Conservation (phyloP, 2,329 filamentous ascomycete genomes). For the Trichoderma sp. region DNA sequence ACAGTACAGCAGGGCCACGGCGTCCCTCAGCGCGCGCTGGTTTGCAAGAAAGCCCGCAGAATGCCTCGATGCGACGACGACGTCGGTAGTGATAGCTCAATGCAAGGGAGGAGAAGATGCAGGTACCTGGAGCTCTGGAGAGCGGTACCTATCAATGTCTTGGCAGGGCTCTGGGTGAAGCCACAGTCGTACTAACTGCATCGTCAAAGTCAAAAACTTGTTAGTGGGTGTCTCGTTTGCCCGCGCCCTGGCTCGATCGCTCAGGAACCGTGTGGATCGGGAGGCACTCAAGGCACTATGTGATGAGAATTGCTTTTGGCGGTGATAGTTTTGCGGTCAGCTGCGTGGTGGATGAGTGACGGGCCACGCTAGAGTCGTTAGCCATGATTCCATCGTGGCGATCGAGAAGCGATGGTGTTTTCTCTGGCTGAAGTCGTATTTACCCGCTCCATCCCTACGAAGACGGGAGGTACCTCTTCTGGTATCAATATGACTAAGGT, state of each 20-base stretch:
- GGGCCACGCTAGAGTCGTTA: neutral
- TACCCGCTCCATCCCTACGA: neutral
- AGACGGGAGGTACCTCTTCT: too few species aligned
- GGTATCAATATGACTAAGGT: neutral
- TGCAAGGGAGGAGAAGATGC: neutral
- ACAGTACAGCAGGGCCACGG: neutral
- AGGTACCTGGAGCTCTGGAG: neutral
- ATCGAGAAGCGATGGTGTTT: neutral
- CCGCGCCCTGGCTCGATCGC: constrained; percentile 17
- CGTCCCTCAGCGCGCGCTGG: neutral
- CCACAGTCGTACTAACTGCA: neutral
- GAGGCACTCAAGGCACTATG: neutral
- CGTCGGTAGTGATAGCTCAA: neutral
- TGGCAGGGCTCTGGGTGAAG: neutral
- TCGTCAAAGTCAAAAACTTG: constrained; percentile 8
- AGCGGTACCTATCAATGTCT: neutral
- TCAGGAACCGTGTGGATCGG: constrained; percentile 18
- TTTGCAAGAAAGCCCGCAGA: neutral
- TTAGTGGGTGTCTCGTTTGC: constrained; percentile 3
- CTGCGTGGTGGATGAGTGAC: neutral
- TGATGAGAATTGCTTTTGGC: constrained; percentile 19
- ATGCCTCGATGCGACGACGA: neutral
- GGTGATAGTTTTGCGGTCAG: neutral
- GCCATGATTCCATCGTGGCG: constrained; percentile 8
- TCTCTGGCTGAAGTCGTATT: neutral